Evolutionary conservation across 257 asterid species (phyloP), one percentile per base, ranked within the genome.

Genomic region (Penstemon davidsonii): DNA sequence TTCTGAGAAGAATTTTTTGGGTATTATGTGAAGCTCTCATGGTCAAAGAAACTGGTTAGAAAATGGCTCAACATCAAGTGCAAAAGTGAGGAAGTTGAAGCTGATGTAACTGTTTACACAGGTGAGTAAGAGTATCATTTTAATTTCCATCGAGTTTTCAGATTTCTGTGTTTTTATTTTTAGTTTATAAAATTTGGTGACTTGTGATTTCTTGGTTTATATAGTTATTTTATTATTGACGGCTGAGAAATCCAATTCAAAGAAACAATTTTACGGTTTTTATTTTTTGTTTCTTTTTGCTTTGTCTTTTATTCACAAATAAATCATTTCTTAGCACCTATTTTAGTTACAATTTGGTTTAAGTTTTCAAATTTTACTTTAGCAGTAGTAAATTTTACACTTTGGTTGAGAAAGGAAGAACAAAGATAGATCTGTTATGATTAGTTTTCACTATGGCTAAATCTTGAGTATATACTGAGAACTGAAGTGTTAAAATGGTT

Each of bases 61-160:
- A 93, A 83, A 70, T 88, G 89, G 96, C 88, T 93, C 90, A 90
- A 82, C 73, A 76, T 88, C 85, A 93, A 88, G 77, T 85, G 89
- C 66, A 93, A 87, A 79, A 77, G 80, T 18, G 95, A 88, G 61
- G 90, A 88, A 75, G 76, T 76, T 72, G 87, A 83, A 67, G 81
- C 84, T 73, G 91, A 88, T 83, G 92, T 79, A 76, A 84, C 85
- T 80, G 88, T 84, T 76, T 81, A 84, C 73, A 84, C 80, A 84
- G 99, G 99, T 83, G 55, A 72, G 90, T 60, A 12, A 39, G 19
- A 66, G 41, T 19, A 13, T 55, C 38, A 25, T 25, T 25, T 25
- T 25, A 40, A 7, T 71, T 45, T 39, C 13, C 54, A 45, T 60
- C 45, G 57, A 42, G 15, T 43, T 71, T 46, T 19, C 25, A 60